phyloP scores from a whole-genome alignment of 345 rosid species.

The Lepidium sativum region DNA sequence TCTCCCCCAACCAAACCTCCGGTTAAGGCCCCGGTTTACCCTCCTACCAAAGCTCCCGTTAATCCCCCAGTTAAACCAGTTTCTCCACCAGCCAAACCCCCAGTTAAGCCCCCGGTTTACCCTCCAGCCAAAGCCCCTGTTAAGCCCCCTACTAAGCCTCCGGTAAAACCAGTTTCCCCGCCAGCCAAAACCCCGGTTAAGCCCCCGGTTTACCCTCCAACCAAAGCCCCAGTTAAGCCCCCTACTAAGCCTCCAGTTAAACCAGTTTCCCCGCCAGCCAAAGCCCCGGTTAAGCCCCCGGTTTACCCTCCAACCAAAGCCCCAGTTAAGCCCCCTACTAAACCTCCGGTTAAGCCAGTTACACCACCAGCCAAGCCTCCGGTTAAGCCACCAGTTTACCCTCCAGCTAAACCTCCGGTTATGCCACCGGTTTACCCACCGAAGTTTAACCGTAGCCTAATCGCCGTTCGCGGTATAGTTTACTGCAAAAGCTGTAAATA shows the following conservation, averaged over 20 bases:
- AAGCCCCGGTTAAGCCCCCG: conserved; percentile 28
- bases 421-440: conserved; percentile 34
- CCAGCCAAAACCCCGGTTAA: conserved; percentile 11
- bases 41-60: conserved; percentile 3
- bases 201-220: conserved; percentile 5
- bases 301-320: conserved; percentile 23
- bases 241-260: conserved; percentile 26
- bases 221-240: conserved; percentile 18
- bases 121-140: conserved; percentile 6
- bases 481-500: conserved; percentile 88
- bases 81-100: neutral
- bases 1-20: conserved; percentile 1
- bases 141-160: conserved; percentile 17
- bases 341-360: conserved; percentile 17
- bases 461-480: conserved; percentile 73
- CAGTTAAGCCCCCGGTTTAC: conserved; percentile 16
- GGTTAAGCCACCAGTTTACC: conserved; percentile 28
- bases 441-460: conserved; percentile 37
- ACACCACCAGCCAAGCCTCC: conserved; percentile 28
- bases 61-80: too few species aligned
- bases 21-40: conserved; percentile 7
- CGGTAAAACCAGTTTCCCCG: neutral
- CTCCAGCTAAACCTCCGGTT: conserved; percentile 30
- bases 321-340: conserved; percentile 23
- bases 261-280: conserved; percentile 23